These are phyloP conservation scores for Brassica hybrid DNA, from an alignment of 441 rosid species.

Conservation along the genomic window DNA sequence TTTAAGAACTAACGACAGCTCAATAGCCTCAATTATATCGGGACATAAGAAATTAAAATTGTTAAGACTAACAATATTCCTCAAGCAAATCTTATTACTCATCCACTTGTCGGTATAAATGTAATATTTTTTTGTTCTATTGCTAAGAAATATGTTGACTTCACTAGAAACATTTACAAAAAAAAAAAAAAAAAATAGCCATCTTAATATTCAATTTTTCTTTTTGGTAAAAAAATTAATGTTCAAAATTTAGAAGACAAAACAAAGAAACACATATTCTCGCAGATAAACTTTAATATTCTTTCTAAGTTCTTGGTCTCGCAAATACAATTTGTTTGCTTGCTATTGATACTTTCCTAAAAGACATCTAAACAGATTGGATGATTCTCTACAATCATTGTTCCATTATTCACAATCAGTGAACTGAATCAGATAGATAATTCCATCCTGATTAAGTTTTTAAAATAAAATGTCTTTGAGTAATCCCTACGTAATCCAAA, in stretches of 20 bases:
- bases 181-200: conserved; percentile 2
- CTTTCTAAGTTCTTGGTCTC: background rate
- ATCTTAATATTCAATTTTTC: background rate
- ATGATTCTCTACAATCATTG: conserved; percentile 26
- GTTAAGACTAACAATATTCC: conserved; percentile 19
- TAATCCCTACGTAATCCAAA: background rate
- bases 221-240: too few species aligned
- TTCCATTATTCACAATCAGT: conserved; percentile 30
- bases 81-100: conserved; percentile 1
- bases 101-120: conserved; percentile 32
- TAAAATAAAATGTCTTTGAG: background rate
- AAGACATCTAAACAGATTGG: conserved; percentile 22
- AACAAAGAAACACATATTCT: background rate
- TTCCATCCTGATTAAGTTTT: background rate
- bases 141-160: conserved; percentile 25
- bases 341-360: conserved; percentile 19
- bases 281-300: background rate
- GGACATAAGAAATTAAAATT: conserved; percentile 26
- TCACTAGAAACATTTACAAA: conserved; percentile 15
- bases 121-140: background rate
- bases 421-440: conserved; percentile 7
- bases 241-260: background rate
- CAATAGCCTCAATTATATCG: conserved; percentile 20
- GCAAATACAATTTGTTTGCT: conserved; percentile 23
- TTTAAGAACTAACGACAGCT: conserved; percentile 14